Evolutionary conservation across 1,284 basidiomycete genomes (phyloP).

Genomic region (Sanghuangporus sanghuang): DNA sequence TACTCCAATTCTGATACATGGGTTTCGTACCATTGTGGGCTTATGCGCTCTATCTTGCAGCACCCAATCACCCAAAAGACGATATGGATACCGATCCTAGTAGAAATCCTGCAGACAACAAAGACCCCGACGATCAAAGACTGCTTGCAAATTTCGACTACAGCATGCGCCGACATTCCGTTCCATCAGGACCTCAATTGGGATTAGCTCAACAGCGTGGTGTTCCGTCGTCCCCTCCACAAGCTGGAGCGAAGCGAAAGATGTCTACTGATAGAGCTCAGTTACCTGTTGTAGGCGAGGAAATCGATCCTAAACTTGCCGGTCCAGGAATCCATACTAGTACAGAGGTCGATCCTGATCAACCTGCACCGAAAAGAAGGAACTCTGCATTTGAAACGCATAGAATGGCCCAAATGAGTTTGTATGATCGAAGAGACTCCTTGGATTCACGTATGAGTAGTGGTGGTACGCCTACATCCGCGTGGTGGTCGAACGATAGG

Average conservation of each 20-base stretch:
- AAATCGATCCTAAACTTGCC: conserved; percentile 58
- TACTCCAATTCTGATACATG: background rate
- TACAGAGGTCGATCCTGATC: conserved; percentile 52
- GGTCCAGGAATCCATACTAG: conserved; percentile 61
- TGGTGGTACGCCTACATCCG: conserved; percentile 24
- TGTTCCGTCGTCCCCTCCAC: conserved; percentile 11
- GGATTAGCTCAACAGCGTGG: conserved; percentile 16
- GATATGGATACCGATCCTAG: conserved; percentile 42
- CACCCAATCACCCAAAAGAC: conserved; percentile 31
- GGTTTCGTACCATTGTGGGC: conserved; percentile 13
- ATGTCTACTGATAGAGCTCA: conserved; percentile 62
- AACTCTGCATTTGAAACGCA: conserved; percentile 74
- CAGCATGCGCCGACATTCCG: conserved; percentile 60
- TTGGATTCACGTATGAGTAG: conserved; percentile 52
- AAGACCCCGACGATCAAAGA: conserved; percentile 22
- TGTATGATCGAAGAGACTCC: conserved; percentile 72
- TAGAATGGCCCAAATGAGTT: conserved; percentile 61
- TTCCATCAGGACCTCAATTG: conserved; percentile 39
- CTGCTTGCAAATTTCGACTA: conserved; percentile 52
- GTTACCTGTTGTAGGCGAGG: conserved; percentile 46
- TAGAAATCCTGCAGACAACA: conserved; percentile 17
- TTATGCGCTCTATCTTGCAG: conserved; percentile 21
- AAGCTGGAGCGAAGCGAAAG: conserved; percentile 67
- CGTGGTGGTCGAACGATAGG: conserved; percentile 59
- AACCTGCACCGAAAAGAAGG: conserved; percentile 71